Evolutionary conservation across 78 protist genomes (phyloP).

Genomic region (Isochrysis galbana): DNA sequence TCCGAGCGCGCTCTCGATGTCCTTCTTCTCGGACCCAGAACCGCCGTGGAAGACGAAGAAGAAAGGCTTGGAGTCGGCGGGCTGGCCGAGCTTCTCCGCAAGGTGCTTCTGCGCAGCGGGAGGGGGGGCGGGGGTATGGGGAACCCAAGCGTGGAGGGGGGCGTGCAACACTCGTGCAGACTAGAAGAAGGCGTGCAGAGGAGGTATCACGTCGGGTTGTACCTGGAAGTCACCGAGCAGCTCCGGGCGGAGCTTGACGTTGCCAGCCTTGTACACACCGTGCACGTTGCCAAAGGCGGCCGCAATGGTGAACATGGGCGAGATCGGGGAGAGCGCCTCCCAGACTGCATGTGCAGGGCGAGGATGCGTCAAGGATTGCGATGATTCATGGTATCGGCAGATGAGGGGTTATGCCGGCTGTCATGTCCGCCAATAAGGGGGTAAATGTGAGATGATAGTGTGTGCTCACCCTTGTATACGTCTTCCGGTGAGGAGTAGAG

Average conservation of each 20-base stretch:
- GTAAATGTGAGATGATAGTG: too few species aligned
- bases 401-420: too few species aligned
- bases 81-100: too few species aligned
- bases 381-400: too few species aligned
- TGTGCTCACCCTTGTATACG: too few species aligned
- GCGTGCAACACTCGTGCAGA: too few species aligned
- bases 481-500: too few species aligned
- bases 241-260: constrained; percentile 58
- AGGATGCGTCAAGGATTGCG: too few species aligned
- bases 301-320: constrained; percentile 50
- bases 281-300: constrained; percentile 77
- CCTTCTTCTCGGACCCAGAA: constrained; percentile 48
- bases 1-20: background rate
- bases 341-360: constrained; percentile 34
- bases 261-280: constrained; percentile 71
- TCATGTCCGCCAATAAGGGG: too few species aligned
- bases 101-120: too few species aligned
- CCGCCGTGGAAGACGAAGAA: constrained; percentile 75
- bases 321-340: constrained; percentile 16
- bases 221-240: constrained; percentile 53
- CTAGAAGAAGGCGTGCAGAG: constrained; percentile 1
- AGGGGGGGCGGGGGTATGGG: too few species aligned
- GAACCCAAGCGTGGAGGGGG: too few species aligned
- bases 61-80: constrained; percentile 22
- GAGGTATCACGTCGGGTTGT: constrained; percentile 3